Base-by-base conservation (phyloP, 129 eudicot genomes). In the Calendula officinalis region DNA sequence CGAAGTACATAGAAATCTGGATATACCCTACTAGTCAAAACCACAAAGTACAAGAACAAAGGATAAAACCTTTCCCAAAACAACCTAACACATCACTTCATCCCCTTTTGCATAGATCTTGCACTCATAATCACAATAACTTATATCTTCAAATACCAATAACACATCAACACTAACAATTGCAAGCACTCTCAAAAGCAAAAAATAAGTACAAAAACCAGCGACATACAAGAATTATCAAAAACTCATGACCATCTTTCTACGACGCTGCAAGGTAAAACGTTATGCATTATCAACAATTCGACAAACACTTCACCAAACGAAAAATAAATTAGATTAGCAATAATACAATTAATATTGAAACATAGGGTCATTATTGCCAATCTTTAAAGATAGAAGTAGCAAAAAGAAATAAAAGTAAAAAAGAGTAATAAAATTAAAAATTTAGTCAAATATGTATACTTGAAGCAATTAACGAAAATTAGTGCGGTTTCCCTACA, bases 321-420 rank as follows among this genome's bases (percentile, higher is more conserved):
- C 11, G 0, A 15, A 71, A 51, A 15, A 11, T 0, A 54, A 51
- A 0, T 2, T 8, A 62, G 13, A 38, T 60, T 7, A 37, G 30
- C 30, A 22, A 22, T 22, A 22, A 2, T 0, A 0, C 15, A 22
- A 22, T 36, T 50, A 30, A 1, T 15, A 8, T 49, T 9, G 5
- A 61, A 70, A 32, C 39, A 32, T 49, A 63, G 71, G 64, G 49
- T 7, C 71, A 53, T 37, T 72, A 38, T 72, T 72, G 77, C n/a
- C 42, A 53, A 63, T 54, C 33, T 34, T 35, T n/a, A 22, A 72
- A 62, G 56, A 71, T 62, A 44, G 4, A 30, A 62, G 56, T 12
- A 71, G 54, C 6, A 8, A 40, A 22, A 22, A 22, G 30, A 49
- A 40, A 40, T 5, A 43, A 60, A 71, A 62, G 1, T 22, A 1